These are phyloP conservation scores for Paratinospora sagittata DNA, from an alignment of 164 flowering plant species.

Conservation along the genomic window DNA sequence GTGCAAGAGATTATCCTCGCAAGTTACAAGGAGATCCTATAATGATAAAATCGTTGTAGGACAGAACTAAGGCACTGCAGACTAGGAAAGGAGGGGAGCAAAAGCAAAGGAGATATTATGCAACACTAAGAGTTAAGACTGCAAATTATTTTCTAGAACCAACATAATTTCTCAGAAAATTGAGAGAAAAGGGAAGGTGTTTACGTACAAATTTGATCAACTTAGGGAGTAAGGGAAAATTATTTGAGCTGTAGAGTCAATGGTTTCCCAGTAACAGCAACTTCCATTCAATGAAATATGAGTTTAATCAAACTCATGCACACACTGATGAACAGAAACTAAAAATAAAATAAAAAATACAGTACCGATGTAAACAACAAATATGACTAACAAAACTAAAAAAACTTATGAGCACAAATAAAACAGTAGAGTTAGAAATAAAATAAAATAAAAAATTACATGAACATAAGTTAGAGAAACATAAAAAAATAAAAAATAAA, in stretches of 20 bases:
- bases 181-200: background rate
- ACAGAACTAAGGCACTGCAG: background rate
- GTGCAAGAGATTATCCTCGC: background rate
- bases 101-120: background rate
- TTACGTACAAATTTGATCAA: too few relatives aligned
- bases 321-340: background rate
- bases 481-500: too few relatives aligned
- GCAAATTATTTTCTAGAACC: background rate
- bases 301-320: too few relatives aligned
- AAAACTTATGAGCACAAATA: background rate
- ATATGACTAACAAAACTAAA: background rate
- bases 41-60: background rate
- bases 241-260: too few relatives aligned
- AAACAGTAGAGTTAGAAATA: too few relatives aligned
- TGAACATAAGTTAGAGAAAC: too few relatives aligned
- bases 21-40: background rate
- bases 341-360: background rate
- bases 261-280: too few relatives aligned
- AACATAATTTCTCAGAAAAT: background rate
- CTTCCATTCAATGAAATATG: too few relatives aligned
- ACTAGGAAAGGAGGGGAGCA: background rate
- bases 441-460: too few relatives aligned
- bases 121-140: background rate
- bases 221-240: too few relatives aligned
- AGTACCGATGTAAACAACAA: too few relatives aligned